Conservation (phyloP, 2,329 filamentous ascomycete species). For the Fusarium marasasianum region DNA sequence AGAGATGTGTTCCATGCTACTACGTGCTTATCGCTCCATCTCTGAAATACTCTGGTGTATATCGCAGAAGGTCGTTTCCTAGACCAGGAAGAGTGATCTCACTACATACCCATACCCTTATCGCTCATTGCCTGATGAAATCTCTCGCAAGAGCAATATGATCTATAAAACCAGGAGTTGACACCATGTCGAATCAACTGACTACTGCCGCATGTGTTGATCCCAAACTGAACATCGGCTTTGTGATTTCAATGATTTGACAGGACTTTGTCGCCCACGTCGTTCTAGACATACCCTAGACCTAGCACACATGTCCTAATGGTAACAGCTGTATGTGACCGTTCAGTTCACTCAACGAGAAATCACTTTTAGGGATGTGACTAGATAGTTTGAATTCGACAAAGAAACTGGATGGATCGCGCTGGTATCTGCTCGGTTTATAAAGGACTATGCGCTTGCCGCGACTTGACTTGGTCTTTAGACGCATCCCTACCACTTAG, state of each 20-base stretch:
- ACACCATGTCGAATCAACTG: background rate
- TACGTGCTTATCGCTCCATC: background rate
- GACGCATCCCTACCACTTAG: conserved; percentile 41
- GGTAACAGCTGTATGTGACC: background rate
- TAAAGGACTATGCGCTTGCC: background rate
- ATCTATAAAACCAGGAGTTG: background rate
- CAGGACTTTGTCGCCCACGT: background rate
- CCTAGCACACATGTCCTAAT: background rate
- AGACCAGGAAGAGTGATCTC: background rate
- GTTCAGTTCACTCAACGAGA: background rate
- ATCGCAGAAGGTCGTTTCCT: background rate
- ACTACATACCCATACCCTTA: background rate
- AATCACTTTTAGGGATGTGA: background rate
- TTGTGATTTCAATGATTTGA: background rate
- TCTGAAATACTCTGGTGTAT: background rate
- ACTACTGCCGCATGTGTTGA: background rate
- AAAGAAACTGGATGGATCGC: background rate
- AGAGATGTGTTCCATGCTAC: background rate
- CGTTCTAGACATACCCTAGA: background rate
- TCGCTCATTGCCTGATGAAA: background rate
- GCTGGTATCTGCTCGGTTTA: background rate
- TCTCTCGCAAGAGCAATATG: background rate
- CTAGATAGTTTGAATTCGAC: background rate
- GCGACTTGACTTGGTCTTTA: background rate
- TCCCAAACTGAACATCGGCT: background rate